A percentile compares a stretch with the other conserved stretches of the same genome.
Conservation (phyloP, 202 grass and related monocot species). For the Zoysia matrella region DNA sequence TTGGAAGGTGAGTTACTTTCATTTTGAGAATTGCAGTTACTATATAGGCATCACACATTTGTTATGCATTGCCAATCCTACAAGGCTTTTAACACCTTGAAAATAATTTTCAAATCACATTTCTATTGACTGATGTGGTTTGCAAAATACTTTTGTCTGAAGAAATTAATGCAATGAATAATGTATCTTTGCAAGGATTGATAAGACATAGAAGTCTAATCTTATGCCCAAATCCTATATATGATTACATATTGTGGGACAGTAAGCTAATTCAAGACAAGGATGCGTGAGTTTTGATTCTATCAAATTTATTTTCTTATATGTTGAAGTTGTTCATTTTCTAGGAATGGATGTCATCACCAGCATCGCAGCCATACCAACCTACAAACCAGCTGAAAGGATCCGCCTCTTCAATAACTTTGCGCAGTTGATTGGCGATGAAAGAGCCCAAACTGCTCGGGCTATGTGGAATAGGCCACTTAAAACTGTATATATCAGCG, state of each 20-base stretch:
- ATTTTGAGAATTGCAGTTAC: conserved; percentile 9
- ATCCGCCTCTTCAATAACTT: conserved; percentile 84
- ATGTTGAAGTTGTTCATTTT: conserved; percentile 24
- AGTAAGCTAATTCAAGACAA: not conserved
- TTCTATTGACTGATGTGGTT: not conserved
- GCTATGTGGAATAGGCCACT: conserved; percentile 82
- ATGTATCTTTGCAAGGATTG: conserved; percentile 21
- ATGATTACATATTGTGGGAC: not conserved
- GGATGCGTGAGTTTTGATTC: not conserved
- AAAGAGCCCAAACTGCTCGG: conserved; percentile 83
- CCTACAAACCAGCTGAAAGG: conserved; percentile 85
- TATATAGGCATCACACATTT: conserved; percentile 19
- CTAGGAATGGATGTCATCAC: conserved; percentile 89
- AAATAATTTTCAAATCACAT: conserved; percentile 27
- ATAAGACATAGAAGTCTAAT: conserved; percentile 14
- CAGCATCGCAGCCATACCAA: conserved; percentile 75
- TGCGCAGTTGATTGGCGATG: conserved; percentile 80
- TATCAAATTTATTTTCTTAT: not conserved
- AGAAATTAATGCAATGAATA: not conserved
- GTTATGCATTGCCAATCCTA: conserved; percentile 6
- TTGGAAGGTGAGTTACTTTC: conserved; percentile 77
- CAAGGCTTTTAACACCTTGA: conserved; percentile 13
- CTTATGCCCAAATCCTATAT: not conserved
- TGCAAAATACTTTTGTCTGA: not conserved
- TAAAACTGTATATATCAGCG: conserved; percentile 82